Percentiles rank a stretch among this genome's conserved stretches.
Conservation (phyloP, 495 filamentous ascomycete genomes). For the Hypoxylon trugodes region DNA sequence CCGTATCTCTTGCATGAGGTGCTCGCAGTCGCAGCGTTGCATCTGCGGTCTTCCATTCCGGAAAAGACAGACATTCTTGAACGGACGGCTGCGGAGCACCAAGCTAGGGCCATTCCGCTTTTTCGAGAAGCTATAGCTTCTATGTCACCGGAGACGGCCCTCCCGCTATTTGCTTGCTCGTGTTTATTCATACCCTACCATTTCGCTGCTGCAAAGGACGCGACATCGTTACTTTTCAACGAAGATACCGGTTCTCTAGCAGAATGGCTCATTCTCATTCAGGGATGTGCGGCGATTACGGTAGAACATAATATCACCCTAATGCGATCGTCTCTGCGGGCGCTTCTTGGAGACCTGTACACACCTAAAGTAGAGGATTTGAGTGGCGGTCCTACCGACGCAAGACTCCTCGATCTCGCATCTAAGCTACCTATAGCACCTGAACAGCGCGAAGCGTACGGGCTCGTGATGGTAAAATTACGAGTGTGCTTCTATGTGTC, state of each 20-base stretch:
- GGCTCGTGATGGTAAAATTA: slow-evolving; percentile 11
- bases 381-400: slow-evolving; percentile 13
- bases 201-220: slow-evolving; percentile 30
- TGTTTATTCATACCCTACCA: slow-evolving; percentile 38
- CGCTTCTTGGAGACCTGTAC: slow-evolving; percentile 17
- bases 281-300: slow-evolving; percentile 30
- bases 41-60: slow-evolving; percentile 7
- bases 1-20: slow-evolving; percentile 40
- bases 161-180: slow-evolving; percentile 38
- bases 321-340: slow-evolving; percentile 23
- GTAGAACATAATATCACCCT: slow-evolving; percentile 11
- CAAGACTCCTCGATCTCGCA: slow-evolving; percentile 1
- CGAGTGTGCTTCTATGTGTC: slow-evolving; percentile 32
- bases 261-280: slow-evolving; percentile 38
- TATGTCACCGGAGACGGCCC: slow-evolving; percentile 16
- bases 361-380: slow-evolving; percentile 15
- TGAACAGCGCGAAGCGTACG: slow-evolving; percentile 12
- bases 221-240: slow-evolving; percentile 37
- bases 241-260: slow-evolving; percentile 28
- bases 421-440: slow-evolving; percentile 3
- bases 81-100: slow-evolving; percentile 30
- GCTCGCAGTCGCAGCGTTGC: slow-evolving; percentile 35
- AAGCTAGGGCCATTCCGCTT: slow-evolving; percentile 30
- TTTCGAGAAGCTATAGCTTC: slow-evolving; percentile 33
- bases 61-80: slow-evolving; percentile 7